Percentiles rank a stretch among this genome's conserved stretches.
phyloP scores from a whole-genome alignment of 306 rosid species.

The Herpetospermum pedunculosum region DNA sequence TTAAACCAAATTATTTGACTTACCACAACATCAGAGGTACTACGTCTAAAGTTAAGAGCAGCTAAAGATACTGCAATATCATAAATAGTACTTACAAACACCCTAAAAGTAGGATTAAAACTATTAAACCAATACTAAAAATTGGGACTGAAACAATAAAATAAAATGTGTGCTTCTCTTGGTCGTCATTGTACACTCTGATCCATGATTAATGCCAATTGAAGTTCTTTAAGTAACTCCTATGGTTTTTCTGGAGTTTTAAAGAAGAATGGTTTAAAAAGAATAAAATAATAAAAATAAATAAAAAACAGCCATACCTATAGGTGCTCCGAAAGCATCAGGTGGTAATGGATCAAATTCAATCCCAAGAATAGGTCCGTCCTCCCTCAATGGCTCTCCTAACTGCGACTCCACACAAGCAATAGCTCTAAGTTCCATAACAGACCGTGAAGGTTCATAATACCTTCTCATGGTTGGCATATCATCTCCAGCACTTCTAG shows the following conservation, averaged over 20 bases:
- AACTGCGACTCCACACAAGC: conserved; percentile 89
- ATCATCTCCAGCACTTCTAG: conserved; percentile 37
- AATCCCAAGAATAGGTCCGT: conserved; percentile 79
- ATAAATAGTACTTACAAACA: neutral
- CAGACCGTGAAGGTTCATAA: conserved; percentile 56
- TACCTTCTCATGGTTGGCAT: conserved; percentile 37
- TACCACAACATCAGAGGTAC: neutral
- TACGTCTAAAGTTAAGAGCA: neutral
- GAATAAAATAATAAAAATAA: neutral
- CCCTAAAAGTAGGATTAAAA: neutral
- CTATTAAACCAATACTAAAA: neutral
- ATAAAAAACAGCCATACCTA: conserved; percentile 35
- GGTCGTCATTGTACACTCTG: neutral
- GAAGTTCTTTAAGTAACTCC: conserved; percentile 2
- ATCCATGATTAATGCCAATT: neutral
- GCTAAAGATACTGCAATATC: neutral
- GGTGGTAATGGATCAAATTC: conserved; percentile 96
- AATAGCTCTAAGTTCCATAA: conserved; percentile 76
- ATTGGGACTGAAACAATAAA: neutral
- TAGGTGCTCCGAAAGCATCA: conserved; percentile 90
- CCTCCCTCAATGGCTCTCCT: conserved; percentile 87
- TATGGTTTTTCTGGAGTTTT: neutral
- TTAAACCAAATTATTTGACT: neutral
- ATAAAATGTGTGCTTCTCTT: neutral
- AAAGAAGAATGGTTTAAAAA: conserved; percentile 14